Evolutionary conservation across 306 rosid genomes (phyloP), one percentile per base, ranked within the genome.

Genomic region (Dryas octopetala): DNA sequence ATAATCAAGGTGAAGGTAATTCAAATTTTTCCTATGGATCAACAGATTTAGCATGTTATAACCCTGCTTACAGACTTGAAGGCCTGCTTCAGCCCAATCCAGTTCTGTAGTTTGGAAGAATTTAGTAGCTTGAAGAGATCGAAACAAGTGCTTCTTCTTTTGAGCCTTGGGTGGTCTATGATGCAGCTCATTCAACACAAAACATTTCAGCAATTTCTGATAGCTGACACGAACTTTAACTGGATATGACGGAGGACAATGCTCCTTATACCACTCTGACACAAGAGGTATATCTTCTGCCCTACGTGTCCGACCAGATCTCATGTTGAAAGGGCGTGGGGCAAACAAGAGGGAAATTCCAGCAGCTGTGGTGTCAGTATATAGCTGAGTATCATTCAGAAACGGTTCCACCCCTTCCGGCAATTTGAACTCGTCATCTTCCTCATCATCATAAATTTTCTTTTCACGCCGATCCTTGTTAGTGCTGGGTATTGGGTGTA

Each of bases 101-200:
- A 95, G 97, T 72, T 95, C 99, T 1, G 99, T 95, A 48, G 99
- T 95, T 83, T 95, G 99, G 90, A 95, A 95, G 76, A 95, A 95
- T 80, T 95, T 95, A 28, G 99, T 95, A 75, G 97, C 97, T 86
- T 95, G 99, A 49, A 95, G 97, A 54, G 99, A 95, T 44, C 93
- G 84, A 66, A 95, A 95, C 58, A 95, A 81, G 76, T 95, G 99
- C 86, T 95, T 95, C 90, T 95, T 95, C 81, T 95, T 92, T 65
- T 95, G 97, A 40, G 99, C 99, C 85, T 95, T 95, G 16, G 99
- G 99, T 57, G 97, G 99, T 69, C 99, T 91, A 78, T 95, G 99
- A 84, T 95, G 99, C 82, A 95, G 85, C 87, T 95, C 99, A 57
- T 95, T 95, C 90, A 95, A 77, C 78, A 95, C 99, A 85, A 92